Base-by-base conservation (phyloP, 1,284 basidiomycete species). In the Mycena sp. region DNA sequence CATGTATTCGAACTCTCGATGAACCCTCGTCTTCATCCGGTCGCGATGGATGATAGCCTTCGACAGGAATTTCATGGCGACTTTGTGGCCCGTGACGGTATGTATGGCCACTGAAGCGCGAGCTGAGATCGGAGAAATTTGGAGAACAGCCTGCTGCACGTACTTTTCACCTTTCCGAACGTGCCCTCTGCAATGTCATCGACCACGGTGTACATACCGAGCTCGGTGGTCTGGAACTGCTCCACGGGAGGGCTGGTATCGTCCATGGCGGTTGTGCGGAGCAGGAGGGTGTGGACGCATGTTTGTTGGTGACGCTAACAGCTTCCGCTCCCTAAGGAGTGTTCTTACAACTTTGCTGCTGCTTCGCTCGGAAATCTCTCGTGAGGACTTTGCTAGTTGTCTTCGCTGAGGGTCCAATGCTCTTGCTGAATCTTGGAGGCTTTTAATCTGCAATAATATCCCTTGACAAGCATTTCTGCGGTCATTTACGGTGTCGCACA, bases 141-240 rank as follows among this genome's bases (percentile, higher is more conserved):
- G 23, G 46, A 32, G 35, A n/a, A n/a, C n/a, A n/a, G n/a, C n/a
- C n/a, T n/a, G n/a, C n/a, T 19, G 14, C 32, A 84, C 94, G 78
- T 77, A 97, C 96, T 93, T 84, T 98, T 99, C 75, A 99, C 97
- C 78, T 98, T 98, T 62, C 96, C 97, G 79, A 99, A 99, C 14
- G 94, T 96, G 19, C 97, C 97, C 64, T 93, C 91, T 53, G 91
- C 92, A 68, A 93, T 93, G 73, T 93, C 90, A 63, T 83, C 78
- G 50, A 88, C 82, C 64, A 94, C 87, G 23, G 83, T 89, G 77
- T 94, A 94, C 77, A 93, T 90, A 56, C 92, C 91, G 26, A 93
- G 86, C 79, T 88, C 29, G 0, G 57, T 58, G 0, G 63, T 40
- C 17, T 61, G 44, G 48, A 60, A 64, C 16, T 44, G 62, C 10